Base-by-base conservation (phyloP, 345 rosid species). In the Noccaea bulbosa region DNA sequence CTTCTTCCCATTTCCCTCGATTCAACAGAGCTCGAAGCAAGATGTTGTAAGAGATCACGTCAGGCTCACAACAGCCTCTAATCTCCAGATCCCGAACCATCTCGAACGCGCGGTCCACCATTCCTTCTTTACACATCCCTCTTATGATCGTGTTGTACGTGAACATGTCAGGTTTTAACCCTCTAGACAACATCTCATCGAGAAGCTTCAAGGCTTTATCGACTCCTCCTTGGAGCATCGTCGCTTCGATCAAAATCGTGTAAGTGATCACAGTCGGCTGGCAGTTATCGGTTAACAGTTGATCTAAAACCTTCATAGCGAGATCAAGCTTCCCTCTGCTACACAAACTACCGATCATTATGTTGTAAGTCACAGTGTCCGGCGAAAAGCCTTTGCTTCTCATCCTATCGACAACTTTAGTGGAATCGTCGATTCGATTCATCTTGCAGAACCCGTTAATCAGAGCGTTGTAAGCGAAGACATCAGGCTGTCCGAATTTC, bases 371-470 rank as follows among this genome's bases (percentile, higher is more conserved):
- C 4, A 90, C 91, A 11, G 88, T 88, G 55, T 93, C 93, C 0
- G 97, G 93, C 0, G 63, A 71, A 71, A 88, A 80, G 11, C 91
- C 97, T 56, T 83, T 84, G 41, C 79, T 78, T 66, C 80, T 83
- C 97, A 93, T 86, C 75, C 93, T 78, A 65, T 84, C 82, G 32
- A 93, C 79, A 60, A 88, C 85, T 27, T 43, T 81, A 2, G 82
- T 79, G 3, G 93, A 87, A 39, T 79, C 79, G n/a, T 84, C 89
- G 8, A 87, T 80, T 60, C 79, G 82, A 76, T 83, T 83, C 16
- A 84, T 79, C 83, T 93, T 93, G 74, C 96, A 88, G 49, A 88
- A 88, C 70, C 96, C 93, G 40, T 87, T 84, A 40, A 93, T 88
- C 82, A 93, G 63, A 0, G 89, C 97, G 77, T 93, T 93, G 71